Base-by-base conservation (phyloP, 345 rosid genomes). In the Anastatica hierochuntica region DNA sequence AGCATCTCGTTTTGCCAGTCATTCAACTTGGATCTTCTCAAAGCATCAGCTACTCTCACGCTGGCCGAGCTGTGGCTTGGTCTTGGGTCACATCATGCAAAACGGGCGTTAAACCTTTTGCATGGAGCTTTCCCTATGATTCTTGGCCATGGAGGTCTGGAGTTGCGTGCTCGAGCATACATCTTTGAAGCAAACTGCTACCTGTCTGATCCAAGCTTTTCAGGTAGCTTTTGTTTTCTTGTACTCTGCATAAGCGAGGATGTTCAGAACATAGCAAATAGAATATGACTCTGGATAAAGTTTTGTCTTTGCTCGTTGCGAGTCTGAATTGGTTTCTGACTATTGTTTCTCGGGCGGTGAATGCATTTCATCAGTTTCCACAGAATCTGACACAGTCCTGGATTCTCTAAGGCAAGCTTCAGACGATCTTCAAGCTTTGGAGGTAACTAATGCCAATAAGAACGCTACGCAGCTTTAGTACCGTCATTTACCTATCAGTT, bases 91-190 rank as follows among this genome's bases (percentile, higher is more conserved):
- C 68, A 64, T 57, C 97, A 92, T 79, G 68, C 94, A 53, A 88
- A 85, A 47, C 80, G 88, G 57, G 94, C 95, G 17, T 72, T 77
- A 68, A 54, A 51, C 41, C 94, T 92, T 45, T 46, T 80, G 54
- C 88, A 85, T 56, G 79, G 80, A 19, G 82, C 81, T 42, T 74
- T 92, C 73, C 97, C 97, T 3, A 72, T 88, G 84, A 73, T 88
- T 63, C 90, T 85, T 69, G 97, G 98, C 46, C 88, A 92, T 55
- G 98, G 98, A 63, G 97, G 98, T 44, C 65, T 92, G 64, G 98
- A 88, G 79, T 83, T 92, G 21, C 76, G 84, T 53, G 95, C 90
- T 24, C 85, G 97, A 39, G 98, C 95, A 19, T 85, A 72, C 45
- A 81, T 92, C 49, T 76, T 82, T 56, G 95, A 92, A 75, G 90